A percentile compares a stretch with the other conserved stretches of the same genome.
Conservation (phyloP, 2,329 filamentous ascomycete genomes). For the Xylaria sp. region DNA sequence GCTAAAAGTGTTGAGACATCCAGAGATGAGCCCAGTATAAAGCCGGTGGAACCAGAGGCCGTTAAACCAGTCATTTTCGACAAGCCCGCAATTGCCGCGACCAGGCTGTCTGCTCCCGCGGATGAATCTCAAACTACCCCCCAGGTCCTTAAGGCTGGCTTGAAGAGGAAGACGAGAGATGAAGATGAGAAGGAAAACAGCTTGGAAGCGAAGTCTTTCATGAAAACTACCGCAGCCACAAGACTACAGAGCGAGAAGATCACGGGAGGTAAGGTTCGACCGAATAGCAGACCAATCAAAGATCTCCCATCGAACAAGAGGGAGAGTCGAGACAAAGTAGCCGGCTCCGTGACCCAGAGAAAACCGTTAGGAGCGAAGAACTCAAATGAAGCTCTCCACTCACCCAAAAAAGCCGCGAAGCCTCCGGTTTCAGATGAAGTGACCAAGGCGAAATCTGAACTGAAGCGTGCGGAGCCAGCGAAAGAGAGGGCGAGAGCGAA, state of each 20-base stretch:
- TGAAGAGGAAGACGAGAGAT: conserved; percentile 61
- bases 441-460: conserved; percentile 44
- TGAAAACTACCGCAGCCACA: conserved; percentile 29
- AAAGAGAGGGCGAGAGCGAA: conserved; percentile 24
- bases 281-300: conserved; percentile 46
- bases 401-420: conserved; percentile 56
- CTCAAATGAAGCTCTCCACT: conserved; percentile 61
- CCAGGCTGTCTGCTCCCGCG: conserved; percentile 1
- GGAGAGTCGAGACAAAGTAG: conserved; percentile 41
- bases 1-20: conserved; percentile 6
- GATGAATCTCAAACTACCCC: conserved; percentile 18
- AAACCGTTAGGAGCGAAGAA: conserved; percentile 60
- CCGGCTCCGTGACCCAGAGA: conserved; percentile 38
- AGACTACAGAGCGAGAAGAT: conserved; percentile 37
- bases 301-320: conserved; percentile 46
- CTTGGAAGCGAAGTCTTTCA: conserved; percentile 38
- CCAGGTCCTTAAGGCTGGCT: conserved; percentile 47
- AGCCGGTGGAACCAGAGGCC: background rate
- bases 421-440: conserved; percentile 40
- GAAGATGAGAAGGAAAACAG: conserved; percentile 55
- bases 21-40: conserved; percentile 1
- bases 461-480: conserved; percentile 24
- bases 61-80: background rate
- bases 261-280: conserved; percentile 37
- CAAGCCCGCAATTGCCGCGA: background rate